Evolutionary conservation across 257 asterid genomes (phyloP).

Genomic region (Solanum paucissectum): DNA sequence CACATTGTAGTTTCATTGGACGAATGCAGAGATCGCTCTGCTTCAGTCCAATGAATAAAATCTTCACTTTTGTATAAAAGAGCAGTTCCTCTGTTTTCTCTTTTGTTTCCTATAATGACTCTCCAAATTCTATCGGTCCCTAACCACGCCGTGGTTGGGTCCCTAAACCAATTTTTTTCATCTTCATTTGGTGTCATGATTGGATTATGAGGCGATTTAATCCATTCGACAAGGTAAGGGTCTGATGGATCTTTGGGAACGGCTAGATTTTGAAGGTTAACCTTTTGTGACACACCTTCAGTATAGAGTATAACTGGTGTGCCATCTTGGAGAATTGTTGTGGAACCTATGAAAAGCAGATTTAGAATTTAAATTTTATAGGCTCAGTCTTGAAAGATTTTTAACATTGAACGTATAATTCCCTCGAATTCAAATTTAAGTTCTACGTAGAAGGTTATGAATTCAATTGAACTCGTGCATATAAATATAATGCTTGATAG

Average conservation of each 20-base stretch:
- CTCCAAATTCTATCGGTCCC: slow-evolving; percentile 31
- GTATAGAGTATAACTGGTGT: slow-evolving; percentile 50
- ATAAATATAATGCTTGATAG: too few species aligned
- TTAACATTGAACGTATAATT: too few species aligned
- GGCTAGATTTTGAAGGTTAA: slow-evolving; percentile 51
- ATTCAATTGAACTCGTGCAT: too few species aligned
- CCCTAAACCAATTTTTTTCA: slow-evolving; percentile 14
- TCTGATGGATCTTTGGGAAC: slow-evolving; percentile 40
- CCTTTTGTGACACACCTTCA: slow-evolving; percentile 11
- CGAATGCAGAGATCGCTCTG: slow-evolving; percentile 16
- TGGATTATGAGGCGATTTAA: slow-evolving; percentile 35
- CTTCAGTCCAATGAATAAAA: slow-evolving; percentile 6
- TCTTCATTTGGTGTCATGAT: slow-evolving; percentile 17
- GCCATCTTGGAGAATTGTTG: slow-evolving; percentile 31
- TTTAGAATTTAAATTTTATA: too few species aligned
- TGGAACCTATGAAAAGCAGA: slow-evolving; percentile 23
- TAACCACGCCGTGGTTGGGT: slow-evolving; percentile 41
- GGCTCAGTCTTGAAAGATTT: too few species aligned
- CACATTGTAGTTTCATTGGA: slow-evolving; percentile 30
- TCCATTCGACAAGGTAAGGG: slow-evolving; percentile 42
- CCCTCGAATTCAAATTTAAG: too few species aligned
- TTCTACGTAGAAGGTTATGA: too few species aligned
- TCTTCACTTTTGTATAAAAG: too few species aligned
- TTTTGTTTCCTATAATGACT: slow-evolving; percentile 15
- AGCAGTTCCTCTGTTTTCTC: too few species aligned